A percentile compares a stretch with the other conserved stretches of the same genome.
Conservation (phyloP, 179 eudicot species). For the Silene vulgaris region DNA sequence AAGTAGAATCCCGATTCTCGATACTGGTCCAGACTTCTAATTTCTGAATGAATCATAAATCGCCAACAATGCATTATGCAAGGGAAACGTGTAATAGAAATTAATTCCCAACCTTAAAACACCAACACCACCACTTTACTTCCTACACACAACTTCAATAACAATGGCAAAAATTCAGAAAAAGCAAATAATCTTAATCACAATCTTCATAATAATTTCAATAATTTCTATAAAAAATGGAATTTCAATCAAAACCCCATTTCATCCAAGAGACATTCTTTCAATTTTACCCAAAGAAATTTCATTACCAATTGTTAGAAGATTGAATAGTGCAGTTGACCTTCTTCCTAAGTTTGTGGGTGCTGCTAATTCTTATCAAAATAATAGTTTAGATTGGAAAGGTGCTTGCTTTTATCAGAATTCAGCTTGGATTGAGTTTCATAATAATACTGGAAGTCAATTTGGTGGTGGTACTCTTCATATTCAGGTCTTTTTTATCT, state of each 20-base stretch:
- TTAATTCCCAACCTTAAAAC: background rate
- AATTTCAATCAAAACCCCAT: conserved; percentile 42
- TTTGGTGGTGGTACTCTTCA: conserved; percentile 99
- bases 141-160: background rate
- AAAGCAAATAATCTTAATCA: conserved; percentile 14
- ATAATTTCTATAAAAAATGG: background rate
- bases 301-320: conserved; percentile 64
- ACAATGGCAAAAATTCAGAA: conserved; percentile 17
- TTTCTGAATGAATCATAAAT: too few species aligned
- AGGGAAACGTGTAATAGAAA: background rate
- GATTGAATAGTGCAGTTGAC: conserved; percentile 54
- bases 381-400: conserved; percentile 60
- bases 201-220: conserved; percentile 3
- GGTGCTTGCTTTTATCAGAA: conserved; percentile 86
- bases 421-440: conserved; percentile 88
- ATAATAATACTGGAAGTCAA: conserved; percentile 54
- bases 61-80: background rate
- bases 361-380: conserved; percentile 38
- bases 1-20: too few species aligned
- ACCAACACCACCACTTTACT: background rate
- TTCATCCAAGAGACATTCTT: conserved; percentile 52
- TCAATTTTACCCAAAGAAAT: conserved; percentile 63
- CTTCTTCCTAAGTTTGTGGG: conserved; percentile 78
- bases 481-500: conserved; percentile 45
- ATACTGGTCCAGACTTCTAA: too few species aligned